Evolutionary conservation across 495 filamentous ascomycete species (phyloP).

Genomic region (Lentithecium fluviatile): DNA sequence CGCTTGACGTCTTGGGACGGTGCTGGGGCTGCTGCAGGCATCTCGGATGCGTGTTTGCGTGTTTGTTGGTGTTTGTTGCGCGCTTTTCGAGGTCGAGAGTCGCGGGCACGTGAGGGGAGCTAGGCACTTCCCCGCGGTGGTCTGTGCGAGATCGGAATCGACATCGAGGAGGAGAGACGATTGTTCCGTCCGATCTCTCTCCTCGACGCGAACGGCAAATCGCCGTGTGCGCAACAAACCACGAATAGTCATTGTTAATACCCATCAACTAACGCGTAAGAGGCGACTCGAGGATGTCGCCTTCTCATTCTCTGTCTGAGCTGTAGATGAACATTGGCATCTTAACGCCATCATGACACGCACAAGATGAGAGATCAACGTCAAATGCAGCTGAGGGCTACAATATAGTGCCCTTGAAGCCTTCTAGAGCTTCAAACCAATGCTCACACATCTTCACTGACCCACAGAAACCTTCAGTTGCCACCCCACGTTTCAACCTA

Average conservation of each 20-base stretch:
- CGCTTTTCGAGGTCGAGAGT: neutral
- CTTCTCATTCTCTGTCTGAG: neutral
- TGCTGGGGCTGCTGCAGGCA: conserved; percentile 13
- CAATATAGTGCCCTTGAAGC: neutral
- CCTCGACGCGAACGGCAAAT: too few relatives aligned
- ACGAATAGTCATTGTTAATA: neutral
- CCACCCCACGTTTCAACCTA: neutral
- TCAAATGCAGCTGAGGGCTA: neutral
- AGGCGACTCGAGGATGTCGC: neutral
- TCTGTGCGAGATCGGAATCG: too few relatives aligned
- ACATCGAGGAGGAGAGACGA: neutral
- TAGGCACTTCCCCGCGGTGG: too few relatives aligned
- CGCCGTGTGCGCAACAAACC: too few relatives aligned
- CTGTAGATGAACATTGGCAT: neutral
- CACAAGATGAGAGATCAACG: neutral
- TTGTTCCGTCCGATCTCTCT: neutral
- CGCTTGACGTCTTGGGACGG: conserved; percentile 62
- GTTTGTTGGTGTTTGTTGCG: neutral
- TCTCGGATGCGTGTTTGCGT: conserved; percentile 2
- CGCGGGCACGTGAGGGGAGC: too few relatives aligned
- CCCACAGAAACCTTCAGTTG: neutral
- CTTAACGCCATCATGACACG: conserved; percentile 15
- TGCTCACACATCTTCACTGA: neutral
- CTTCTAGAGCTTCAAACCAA: neutral
- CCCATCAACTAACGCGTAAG: neutral